phyloP scores from a whole-genome alignment of 345 rosid species.

The Rhodamnia argentea region DNA sequence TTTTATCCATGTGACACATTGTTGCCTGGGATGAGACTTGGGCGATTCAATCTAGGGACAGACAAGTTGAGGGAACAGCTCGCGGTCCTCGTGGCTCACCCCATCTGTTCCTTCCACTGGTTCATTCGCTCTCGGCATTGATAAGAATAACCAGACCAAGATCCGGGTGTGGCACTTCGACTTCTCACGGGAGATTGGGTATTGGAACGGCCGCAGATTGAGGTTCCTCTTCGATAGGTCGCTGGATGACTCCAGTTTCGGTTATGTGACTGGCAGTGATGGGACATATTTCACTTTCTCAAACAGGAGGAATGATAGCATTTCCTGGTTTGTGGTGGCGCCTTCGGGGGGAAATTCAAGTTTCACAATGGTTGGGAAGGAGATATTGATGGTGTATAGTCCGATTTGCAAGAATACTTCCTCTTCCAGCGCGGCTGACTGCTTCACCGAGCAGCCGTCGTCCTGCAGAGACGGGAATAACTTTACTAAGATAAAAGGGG shows the following conservation, averaged over 20 bases:
- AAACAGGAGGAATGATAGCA: neutral
- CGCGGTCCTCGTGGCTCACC: neutral
- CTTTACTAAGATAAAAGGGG: neutral
- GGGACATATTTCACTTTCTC: neutral
- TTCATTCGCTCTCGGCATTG: neutral
- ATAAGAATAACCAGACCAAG: neutral
- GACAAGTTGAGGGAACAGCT: neutral
- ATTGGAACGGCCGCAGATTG: conserved; percentile 1
- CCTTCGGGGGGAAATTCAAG: conserved; percentile 1
- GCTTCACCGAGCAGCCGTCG: neutral
- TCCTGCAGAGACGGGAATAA: neutral
- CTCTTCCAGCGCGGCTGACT: neutral
- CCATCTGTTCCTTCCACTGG: neutral
- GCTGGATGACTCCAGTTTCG: neutral
- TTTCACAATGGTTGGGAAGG: neutral
- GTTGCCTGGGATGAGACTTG: neutral
- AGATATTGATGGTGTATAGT: neutral
- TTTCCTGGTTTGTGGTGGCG: conserved; percentile 2
- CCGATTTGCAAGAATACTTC: neutral
- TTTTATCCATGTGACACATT: neutral
- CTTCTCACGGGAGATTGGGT: neutral
- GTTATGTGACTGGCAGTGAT: neutral
- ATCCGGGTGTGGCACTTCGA: neutral
- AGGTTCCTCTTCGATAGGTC: neutral
- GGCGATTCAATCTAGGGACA: neutral